These are phyloP conservation scores for Ogataea paradorogensis DNA, from an alignment of 805 yeast genomes.

Conservation along the genomic window DNA sequence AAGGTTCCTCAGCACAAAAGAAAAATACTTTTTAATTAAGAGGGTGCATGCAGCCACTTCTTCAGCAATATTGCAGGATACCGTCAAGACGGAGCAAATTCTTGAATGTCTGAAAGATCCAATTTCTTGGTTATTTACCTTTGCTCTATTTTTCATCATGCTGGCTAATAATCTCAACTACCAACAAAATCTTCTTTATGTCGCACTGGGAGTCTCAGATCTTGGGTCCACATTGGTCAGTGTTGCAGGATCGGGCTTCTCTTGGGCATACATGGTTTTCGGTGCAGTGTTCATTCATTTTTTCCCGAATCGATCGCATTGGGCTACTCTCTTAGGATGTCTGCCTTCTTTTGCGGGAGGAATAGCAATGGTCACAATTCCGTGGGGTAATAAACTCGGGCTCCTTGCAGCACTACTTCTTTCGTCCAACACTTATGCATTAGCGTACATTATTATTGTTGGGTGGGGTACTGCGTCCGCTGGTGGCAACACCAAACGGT, in stretches of 20 bases:
- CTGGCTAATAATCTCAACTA: slow-evolving; percentile 52
- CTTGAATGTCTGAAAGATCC: slow-evolving; percentile 51
- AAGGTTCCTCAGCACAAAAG: slow-evolving; percentile 44
- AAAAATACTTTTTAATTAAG: slow-evolving; percentile 50
- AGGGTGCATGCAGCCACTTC: slow-evolving; percentile 37
- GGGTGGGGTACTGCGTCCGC: slow-evolving; percentile 31
- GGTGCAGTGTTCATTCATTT: slow-evolving; percentile 37
- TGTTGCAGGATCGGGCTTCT: slow-evolving; percentile 50
- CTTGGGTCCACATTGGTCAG: slow-evolving; percentile 49
- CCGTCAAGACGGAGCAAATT: slow-evolving; percentile 46
- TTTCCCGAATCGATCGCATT: slow-evolving; percentile 38
- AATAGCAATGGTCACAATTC: slow-evolving; percentile 43
- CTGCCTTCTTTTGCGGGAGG: slow-evolving; percentile 41
- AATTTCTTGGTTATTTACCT: slow-evolving; percentile 41
- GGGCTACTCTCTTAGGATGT: slow-evolving; percentile 5
- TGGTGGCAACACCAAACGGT: slow-evolving; percentile 50
- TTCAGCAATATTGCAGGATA: slow-evolving; percentile 43
- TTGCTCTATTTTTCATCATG: slow-evolving; percentile 42
- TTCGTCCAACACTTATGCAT: slow-evolving; percentile 37
- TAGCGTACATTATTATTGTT: slow-evolving; percentile 27
- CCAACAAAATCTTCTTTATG: slow-evolving; percentile 49
- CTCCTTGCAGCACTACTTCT: slow-evolving; percentile 46
- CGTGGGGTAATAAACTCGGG: slow-evolving; percentile 44
- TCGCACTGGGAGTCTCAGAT: slow-evolving; percentile 40
- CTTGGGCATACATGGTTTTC: slow-evolving; percentile 35